These are phyloP conservation scores for Salix udensis DNA, from an alignment of 345 rosid genomes.

Conservation along the genomic window DNA sequence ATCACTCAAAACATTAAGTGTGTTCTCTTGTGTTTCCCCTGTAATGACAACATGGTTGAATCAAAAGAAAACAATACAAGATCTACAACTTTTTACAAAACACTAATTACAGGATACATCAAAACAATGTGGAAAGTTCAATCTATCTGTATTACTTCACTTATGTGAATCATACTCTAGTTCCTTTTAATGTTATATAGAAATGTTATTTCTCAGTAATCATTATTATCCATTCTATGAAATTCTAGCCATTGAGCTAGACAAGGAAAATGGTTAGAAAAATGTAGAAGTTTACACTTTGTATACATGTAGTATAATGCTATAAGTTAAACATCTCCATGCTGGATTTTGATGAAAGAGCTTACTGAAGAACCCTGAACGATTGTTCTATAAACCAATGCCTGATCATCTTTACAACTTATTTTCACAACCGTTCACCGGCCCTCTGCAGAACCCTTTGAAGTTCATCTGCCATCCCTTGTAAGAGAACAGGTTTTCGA, in stretches of 20 bases:
- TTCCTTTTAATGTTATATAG: constrained; percentile 19
- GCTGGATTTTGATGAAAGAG: neutral
- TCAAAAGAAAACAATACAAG: no score
- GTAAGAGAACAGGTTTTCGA: constrained; percentile 80
- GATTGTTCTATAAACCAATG: neutral
- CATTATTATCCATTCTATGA: constrained; percentile 15
- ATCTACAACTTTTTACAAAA: no score
- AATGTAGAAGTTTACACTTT: constrained; percentile 7
- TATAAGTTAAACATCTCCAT: constrained; percentile 1
- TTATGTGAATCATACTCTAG: neutral
- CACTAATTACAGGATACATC: no score
- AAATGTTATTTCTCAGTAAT: constrained; percentile 6
- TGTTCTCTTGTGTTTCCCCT: no score
- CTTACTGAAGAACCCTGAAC: neutral
- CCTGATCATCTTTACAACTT: neutral
- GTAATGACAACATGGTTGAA: no score
- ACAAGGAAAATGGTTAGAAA: constrained; percentile 14
- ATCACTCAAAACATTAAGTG: no score
- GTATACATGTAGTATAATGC: constrained; percentile 11
- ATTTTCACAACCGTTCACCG: constrained; percentile 43
- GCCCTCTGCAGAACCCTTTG: constrained; percentile 62
- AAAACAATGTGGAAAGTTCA: neutral
- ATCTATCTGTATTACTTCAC: neutral
- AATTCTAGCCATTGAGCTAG: constrained; percentile 1
- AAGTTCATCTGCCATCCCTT: constrained; percentile 74